These are phyloP conservation scores for Penicillium capsulatum DNA, from an alignment of 2,329 filamentous ascomycete genomes.

Conservation along the genomic window DNA sequence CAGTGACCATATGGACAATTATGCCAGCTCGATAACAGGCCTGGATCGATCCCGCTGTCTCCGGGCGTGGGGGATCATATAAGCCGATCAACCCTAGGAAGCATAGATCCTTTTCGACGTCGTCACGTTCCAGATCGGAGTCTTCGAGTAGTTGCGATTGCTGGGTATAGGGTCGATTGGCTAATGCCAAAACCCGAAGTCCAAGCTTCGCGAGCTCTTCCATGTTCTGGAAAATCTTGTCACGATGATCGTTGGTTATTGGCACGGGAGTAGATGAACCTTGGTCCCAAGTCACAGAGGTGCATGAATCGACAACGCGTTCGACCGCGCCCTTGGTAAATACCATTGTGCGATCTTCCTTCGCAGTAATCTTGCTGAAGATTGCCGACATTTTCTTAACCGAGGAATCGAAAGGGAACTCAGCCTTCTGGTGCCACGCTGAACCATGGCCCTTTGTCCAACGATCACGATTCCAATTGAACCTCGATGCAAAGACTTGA, in stretches of 20 bases:
- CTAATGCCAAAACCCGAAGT: conserved; percentile 65
- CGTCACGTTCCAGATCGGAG: conserved; percentile 45
- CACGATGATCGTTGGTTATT: conserved; percentile 52
- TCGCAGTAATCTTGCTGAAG: conserved; percentile 40
- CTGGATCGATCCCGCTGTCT: conserved; percentile 68
- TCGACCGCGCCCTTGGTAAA: conserved; percentile 58
- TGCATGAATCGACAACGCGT: conserved; percentile 62
- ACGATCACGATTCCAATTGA: conserved; percentile 57
- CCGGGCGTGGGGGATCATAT: conserved; percentile 78
- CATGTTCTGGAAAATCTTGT: conserved; percentile 63
- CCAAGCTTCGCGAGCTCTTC: conserved; percentile 62
- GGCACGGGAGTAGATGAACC: conserved; percentile 33
- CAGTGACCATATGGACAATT: conserved; percentile 78
- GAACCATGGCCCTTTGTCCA: conserved; percentile 50
- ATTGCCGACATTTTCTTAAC: conserved; percentile 75
- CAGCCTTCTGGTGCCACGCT: conserved; percentile 57
- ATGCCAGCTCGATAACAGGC: conserved; percentile 71
- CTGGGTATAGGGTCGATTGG: conserved; percentile 38
- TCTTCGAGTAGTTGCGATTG: conserved; percentile 8
- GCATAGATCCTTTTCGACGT: conserved; percentile 63
- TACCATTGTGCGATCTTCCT: conserved; percentile 30
- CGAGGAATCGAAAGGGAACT: conserved; percentile 70
- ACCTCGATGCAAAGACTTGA: conserved; percentile 67
- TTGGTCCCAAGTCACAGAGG: conserved; percentile 45
- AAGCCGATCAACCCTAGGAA: conserved; percentile 81